A percentile compares a stretch with the other conserved stretches of the same genome.
phyloP scores from a whole-genome alignment of 192 early-diverging fungal species.

The Lobosporangium transversale region DNA sequence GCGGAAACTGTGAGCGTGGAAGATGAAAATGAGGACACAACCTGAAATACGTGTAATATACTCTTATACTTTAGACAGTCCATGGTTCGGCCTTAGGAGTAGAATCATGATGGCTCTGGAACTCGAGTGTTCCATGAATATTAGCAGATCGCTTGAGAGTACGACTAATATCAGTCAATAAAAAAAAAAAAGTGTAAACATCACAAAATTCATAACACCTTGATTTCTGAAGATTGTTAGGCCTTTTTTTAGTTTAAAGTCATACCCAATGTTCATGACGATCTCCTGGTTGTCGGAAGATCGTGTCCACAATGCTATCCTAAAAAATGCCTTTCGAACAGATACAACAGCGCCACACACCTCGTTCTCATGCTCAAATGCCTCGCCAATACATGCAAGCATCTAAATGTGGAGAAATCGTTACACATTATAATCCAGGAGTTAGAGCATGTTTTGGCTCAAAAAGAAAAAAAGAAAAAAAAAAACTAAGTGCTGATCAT shows the following conservation, averaged over 20 bases:
- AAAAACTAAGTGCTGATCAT: not conserved
- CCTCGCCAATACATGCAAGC: slow-evolving; percentile 90
- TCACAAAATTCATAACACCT: too few species aligned
- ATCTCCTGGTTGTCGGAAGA: slow-evolving; percentile 63
- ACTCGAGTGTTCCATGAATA: slow-evolving; percentile 38
- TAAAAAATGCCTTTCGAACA: slow-evolving; percentile 83
- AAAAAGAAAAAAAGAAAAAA: not conserved
- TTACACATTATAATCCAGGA: too few species aligned
- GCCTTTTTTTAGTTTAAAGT: not conserved
- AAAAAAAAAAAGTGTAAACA: not conserved
- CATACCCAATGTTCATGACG: slow-evolving; percentile 65
- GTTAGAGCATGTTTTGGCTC: too few species aligned
- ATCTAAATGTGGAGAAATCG: slow-evolving; percentile 74
- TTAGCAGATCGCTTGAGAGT: slow-evolving; percentile 39
- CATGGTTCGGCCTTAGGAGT: slow-evolving; percentile 31
- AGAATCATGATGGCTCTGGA: slow-evolving; percentile 47
- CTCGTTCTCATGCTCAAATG: slow-evolving; percentile 80
- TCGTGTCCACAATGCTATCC: slow-evolving; percentile 89
- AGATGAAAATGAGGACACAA: not conserved
- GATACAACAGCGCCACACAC: slow-evolving; percentile 95
- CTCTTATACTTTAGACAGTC: slow-evolving; percentile 33
- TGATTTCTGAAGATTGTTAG: too few species aligned
- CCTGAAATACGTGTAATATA: not conserved
- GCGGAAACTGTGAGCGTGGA: not conserved
- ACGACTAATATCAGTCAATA: slow-evolving; percentile 12